phyloP scores from a whole-genome alignment of 2,329 filamentous ascomycete species.

The Fusarium cyanostomum region DNA sequence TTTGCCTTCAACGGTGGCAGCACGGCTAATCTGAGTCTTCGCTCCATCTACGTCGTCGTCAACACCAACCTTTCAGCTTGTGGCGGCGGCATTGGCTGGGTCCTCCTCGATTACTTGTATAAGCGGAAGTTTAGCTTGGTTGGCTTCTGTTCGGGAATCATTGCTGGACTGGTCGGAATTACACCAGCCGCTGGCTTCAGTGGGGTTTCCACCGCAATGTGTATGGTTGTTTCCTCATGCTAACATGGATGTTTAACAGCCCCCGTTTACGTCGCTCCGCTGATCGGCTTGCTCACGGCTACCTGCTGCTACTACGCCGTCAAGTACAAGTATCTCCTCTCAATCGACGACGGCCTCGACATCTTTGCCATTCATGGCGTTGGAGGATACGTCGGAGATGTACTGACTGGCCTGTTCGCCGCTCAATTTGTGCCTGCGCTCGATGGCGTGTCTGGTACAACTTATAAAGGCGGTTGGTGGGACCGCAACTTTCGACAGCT shows the following conservation, averaged over 20 bases:
- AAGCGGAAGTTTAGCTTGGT: slow-evolving; percentile 45
- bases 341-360: slow-evolving; percentile 66
- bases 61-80: slow-evolving; percentile 68
- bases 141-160: slow-evolving; percentile 59
- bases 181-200: slow-evolving; percentile 65
- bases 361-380: slow-evolving; percentile 69
- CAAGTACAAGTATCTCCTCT: slow-evolving; percentile 60
- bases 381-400: slow-evolving; percentile 65
- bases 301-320: slow-evolving; percentile 57
- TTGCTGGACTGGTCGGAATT: slow-evolving; percentile 66
- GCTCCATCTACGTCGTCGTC: slow-evolving; percentile 64
- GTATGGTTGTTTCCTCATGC: fast-evolving
- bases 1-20: slow-evolving; percentile 63
- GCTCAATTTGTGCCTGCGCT: slow-evolving; percentile 59
- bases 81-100: slow-evolving; percentile 63
- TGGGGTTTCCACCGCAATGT: neutral
- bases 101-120: slow-evolving; percentile 61
- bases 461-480: slow-evolving; percentile 59
- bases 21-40: slow-evolving; percentile 61
- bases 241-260: slow-evolving; percentile 40
- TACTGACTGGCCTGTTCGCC: slow-evolving; percentile 67
- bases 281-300: slow-evolving; percentile 63
- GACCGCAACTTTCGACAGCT: slow-evolving; percentile 64
- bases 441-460: slow-evolving; percentile 57
- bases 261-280: slow-evolving; percentile 59